phyloP scores from a whole-genome alignment of 768 basidiomycete species.

The Amanita molliuscula region DNA sequence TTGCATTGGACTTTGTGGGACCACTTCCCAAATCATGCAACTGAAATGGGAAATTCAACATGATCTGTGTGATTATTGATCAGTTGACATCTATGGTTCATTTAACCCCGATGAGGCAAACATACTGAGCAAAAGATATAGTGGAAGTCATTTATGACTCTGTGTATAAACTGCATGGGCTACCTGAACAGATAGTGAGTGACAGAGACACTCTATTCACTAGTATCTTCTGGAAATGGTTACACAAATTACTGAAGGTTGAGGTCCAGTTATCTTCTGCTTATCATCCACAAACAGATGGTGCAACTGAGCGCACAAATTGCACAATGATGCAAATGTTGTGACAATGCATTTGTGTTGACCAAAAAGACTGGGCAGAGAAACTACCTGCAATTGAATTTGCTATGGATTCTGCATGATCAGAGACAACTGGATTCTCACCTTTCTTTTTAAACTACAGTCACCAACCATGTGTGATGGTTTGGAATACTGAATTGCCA shows the following conservation, averaged over 20 bases:
- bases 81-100: conserved; percentile 14
- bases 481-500: too few species aligned
- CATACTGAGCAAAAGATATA: conserved; percentile 21
- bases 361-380: conserved; percentile 20
- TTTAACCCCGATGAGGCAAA: conserved; percentile 18
- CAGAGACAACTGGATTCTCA: conserved; percentile 22
- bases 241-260: conserved; percentile 20
- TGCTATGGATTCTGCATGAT: conserved; percentile 23
- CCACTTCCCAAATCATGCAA: conserved; percentile 13
- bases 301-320: neutral
- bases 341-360: conserved; percentile 11
- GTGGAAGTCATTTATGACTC: conserved; percentile 24
- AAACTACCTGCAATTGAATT: conserved; percentile 24
- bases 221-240: conserved; percentile 27
- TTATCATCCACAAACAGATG: neutral
- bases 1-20: conserved; percentile 17
- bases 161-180: conserved; percentile 27
- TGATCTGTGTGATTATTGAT: conserved; percentile 19
- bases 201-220: conserved; percentile 34
- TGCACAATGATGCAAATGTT: conserved; percentile 16
- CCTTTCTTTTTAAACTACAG: conserved; percentile 21
- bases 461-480: neutral
- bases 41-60: conserved; percentile 14
- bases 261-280: too few species aligned
- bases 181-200: conserved; percentile 26